phyloP scores from a whole-genome alignment of 208 protist species.

The Tritrichomonas musculus region DNA sequence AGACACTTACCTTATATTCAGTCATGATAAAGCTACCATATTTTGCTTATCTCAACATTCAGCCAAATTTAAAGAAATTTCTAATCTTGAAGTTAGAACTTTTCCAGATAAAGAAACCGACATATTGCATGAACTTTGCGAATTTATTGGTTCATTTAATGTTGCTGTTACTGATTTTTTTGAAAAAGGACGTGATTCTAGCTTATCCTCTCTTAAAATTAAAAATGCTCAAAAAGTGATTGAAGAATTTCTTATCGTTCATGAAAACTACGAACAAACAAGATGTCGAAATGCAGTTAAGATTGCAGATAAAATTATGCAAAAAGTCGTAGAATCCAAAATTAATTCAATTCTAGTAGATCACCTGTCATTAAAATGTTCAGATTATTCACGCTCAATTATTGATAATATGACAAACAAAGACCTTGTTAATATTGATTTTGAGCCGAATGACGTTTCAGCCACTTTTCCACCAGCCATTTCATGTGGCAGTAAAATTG shows the following conservation, averaged over 20 bases:
- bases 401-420: not conserved
- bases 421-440: not conserved
- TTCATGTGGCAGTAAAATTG: not conserved
- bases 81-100: not conserved
- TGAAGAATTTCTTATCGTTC: not conserved
- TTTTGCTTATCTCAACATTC: not conserved
- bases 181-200: not conserved
- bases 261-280: not conserved
- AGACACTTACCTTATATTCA: not conserved
- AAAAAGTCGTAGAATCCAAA: not conserved
- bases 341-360: not conserved
- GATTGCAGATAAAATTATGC: not conserved
- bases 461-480: not conserved
- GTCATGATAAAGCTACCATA: not conserved
- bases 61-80: too few relatives aligned
- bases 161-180: not conserved
- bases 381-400: not conserved
- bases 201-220: not conserved
- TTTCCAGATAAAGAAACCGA: not conserved
- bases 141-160: not conserved
- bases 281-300: not conserved
- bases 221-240: not conserved
- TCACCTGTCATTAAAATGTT: not conserved
- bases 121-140: not conserved
- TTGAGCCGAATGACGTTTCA: not conserved